Evolutionary conservation across 2,329 filamentous ascomycete genomes (phyloP), one percentile per base, ranked within the genome.

Genomic region (Colletotrichum tropicicola): DNA sequence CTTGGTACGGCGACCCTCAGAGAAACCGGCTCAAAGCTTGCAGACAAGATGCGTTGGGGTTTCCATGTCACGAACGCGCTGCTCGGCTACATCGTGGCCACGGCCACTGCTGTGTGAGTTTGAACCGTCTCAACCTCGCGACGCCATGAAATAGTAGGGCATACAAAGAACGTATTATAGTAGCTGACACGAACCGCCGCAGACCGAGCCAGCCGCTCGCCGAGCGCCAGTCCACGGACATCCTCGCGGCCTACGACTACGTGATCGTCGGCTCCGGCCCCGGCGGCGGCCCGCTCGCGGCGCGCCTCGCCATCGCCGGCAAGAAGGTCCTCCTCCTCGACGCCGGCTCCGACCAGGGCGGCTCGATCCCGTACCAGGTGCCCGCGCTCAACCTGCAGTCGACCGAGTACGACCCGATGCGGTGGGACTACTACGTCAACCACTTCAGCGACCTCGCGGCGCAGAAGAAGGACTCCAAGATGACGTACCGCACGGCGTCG

Each of bases 241-340:
- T 61, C 15, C 57, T 61, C 28, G 39, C 59, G 3, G 41, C 47
- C 25, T 88, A 88, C 68, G 87, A 88, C 67, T 89, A 88, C 73
- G 79, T 89, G n/a, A 78, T 89, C 15, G 82, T 89, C 35, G 87
- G 87, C 5, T 86, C 83, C 12, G 86, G 86, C 3, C 79, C 85
- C 2, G 86, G 86, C 30, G 86, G 86, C 48, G 85, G 81, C 27
- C 85, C 86, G 4, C 73, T 88, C 4, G 85, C 86, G 6, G 82
- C 83, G 45, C 80, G 85, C 47, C 82, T 89, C 41, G 87, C 87
- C 13, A 78, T 83, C 19, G 84, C 84, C 9, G 86, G 86, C 44
- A 81, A 85, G 74, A 85, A 80, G 65, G 85, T 86, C 5, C 79
- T 89, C n/a, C 77, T 89, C 3, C 80, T 89, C 25, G 87, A 89